Percentiles rank a stretch among this genome's conserved stretches.
Evolutionary conservation across 371 early-diverging fungal species (phyloP).

Genomic region (Mucor mucedo): DNA sequence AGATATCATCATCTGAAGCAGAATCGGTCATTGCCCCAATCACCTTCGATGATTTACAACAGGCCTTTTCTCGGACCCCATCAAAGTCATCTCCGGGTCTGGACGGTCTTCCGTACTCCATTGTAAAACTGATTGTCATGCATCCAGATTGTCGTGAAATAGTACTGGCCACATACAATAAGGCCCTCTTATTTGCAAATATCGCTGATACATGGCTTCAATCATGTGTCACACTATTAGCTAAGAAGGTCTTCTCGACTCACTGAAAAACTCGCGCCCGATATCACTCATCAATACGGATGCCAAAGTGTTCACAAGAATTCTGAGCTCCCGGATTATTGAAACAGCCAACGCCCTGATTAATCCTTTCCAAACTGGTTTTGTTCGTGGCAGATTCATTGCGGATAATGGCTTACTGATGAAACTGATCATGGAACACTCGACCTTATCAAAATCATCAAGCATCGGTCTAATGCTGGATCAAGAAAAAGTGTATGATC

Average conservation of each 20-base stretch:
- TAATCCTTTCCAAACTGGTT: constrained; percentile 13
- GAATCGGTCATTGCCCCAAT: too few species aligned
- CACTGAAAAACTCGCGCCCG: constrained; percentile 12
- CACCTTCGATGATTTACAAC: too few species aligned
- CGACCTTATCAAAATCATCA: not conserved
- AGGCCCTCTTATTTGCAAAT: not conserved
- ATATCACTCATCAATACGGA: too few species aligned
- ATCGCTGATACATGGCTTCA: constrained; percentile 12
- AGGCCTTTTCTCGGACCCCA: constrained; percentile 13
- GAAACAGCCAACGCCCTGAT: not conserved
- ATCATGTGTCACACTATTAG: constrained; percentile 7
- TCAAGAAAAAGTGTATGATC: constrained; percentile 23
- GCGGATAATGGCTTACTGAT: constrained; percentile 9
- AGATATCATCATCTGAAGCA: too few species aligned
- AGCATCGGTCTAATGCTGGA: constrained; percentile 8
- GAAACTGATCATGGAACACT: constrained; percentile 8
- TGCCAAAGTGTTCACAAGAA: constrained; percentile 17
- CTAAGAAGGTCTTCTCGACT: constrained; percentile 12
- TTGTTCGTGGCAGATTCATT: constrained; percentile 14
- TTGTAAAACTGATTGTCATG: constrained; percentile 10
- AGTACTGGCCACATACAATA: not conserved
- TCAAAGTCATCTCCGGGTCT: constrained; percentile 14
- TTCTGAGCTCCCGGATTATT: constrained; percentile 7
- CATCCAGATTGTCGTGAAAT: constrained; percentile 8
- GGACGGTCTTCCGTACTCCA: constrained; percentile 25